Base-by-base conservation (phyloP, 225 moss, liverwort and hornwort species). In the Ulota crispa region DNA sequence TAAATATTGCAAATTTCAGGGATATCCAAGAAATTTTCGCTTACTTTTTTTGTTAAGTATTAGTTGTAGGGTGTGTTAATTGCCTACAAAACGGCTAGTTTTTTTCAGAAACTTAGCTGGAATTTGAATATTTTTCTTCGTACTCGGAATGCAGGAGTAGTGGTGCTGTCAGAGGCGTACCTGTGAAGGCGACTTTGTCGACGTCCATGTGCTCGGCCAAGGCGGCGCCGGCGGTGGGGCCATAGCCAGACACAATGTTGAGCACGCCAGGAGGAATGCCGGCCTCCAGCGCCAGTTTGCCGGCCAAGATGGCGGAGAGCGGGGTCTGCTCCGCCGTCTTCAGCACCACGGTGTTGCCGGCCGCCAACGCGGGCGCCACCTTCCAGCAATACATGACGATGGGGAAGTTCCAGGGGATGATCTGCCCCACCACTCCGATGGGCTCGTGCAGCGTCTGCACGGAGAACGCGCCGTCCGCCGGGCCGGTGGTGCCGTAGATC, bases 331-430 rank as follows among this genome's bases (percentile, higher is more conserved):
- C 96, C 31, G 96, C 96, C 3, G 93, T 89, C 82, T 96, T 94
- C 64, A 97, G 28, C 64, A 97, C 97, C 2, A 97, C 80, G 1
- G 90, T 90, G 68, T 97, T 97, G 1, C 97, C 97, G 0, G 93
- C 87, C 3, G 93, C 97, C 64, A 97, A 73, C 13, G 97, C 95
- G 2, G 97, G 97, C n/a, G 95, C 95, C 62, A 97, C 92, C 84
- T 97, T 97, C 95, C 95, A 95, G 59, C 82, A 77, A 54, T 80
- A 91, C 97, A 97, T 93, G 20, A 95, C 85, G 26, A 95, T 0
- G 26, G 97, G 97, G 77, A 97, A 97, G 67, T 97, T 96, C 96
- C 96, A 96, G 8, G 96, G 93, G 36, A 96, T 91, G 72, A 96
- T 96, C 82, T 93, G 93, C 52, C 96, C 96, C 52, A 93, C 93